Evolutionary conservation across 2,329 filamentous ascomycete genomes (phyloP).

Genomic region (Aspergillus arachidicola): DNA sequence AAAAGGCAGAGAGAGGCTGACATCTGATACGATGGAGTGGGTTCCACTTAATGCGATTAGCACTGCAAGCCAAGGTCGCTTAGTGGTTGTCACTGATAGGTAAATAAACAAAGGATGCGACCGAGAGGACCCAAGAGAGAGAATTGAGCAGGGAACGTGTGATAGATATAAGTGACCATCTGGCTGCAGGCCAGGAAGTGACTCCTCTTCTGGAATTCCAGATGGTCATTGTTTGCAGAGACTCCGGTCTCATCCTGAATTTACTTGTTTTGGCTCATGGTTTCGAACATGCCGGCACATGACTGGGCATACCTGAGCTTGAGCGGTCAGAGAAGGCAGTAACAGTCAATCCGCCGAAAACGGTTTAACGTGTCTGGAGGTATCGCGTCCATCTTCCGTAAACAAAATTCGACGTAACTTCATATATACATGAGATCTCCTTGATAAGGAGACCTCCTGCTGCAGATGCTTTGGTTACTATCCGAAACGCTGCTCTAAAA

Average conservation of each 20-base stretch:
- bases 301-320: neutral
- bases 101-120: constrained; percentile 12
- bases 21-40: constrained; percentile 3
- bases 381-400: neutral
- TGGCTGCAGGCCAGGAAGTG: neutral
- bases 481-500: neutral
- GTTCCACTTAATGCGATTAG: constrained; percentile 7
- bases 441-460: too few species aligned
- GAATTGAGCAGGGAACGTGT: neutral
- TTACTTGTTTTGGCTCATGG: neutral
- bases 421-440: too few species aligned
- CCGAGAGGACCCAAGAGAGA: neutral
- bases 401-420: neutral
- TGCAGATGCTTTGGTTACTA: neutral
- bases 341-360: neutral
- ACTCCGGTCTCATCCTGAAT: neutral
- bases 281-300: neutral
- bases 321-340: neutral
- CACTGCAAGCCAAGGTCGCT: constrained; percentile 6
- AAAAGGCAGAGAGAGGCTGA: neutral
- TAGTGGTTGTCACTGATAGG: neutral
- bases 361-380: neutral
- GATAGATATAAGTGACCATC: neutral
- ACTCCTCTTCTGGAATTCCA: neutral
- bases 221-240: neutral